Conservation (phyloP, 2,329 filamentous ascomycete species). For the Colletotrichum neosansevieriae region DNA sequence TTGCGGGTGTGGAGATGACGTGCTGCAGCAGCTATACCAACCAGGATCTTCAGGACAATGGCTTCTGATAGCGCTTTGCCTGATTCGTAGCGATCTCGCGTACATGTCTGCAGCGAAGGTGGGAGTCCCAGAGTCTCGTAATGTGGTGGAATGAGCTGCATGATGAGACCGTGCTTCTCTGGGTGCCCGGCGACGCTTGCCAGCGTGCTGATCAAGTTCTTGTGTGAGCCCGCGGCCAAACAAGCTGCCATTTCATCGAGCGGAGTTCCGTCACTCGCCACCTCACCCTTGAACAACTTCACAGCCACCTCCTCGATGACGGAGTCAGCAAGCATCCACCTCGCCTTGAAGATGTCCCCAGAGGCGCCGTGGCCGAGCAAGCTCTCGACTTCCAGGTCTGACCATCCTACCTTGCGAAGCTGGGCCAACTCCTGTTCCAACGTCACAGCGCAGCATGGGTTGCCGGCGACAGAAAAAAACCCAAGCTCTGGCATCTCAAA, state of each 20-base stretch:
- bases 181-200: conserved; percentile 58
- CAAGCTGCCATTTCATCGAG: conserved; percentile 62
- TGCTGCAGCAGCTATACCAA: conserved; percentile 56
- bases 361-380: conserved; percentile 60
- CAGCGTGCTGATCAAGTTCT: conserved; percentile 59
- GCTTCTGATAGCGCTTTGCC: conserved; percentile 46
- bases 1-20: conserved; percentile 57
- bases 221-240: conserved; percentile 58
- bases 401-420: conserved; percentile 56
- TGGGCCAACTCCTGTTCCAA: conserved; percentile 37
- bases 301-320: conserved; percentile 56
- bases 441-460: conserved; percentile 53
- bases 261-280: conserved; percentile 61
- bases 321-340: conserved; percentile 48
- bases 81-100: conserved; percentile 56
- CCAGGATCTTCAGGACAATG: conserved; percentile 52
- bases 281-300: conserved; percentile 61
- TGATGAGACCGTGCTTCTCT: conserved; percentile 56
- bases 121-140: conserved; percentile 58
- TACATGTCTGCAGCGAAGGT: conserved; percentile 59
- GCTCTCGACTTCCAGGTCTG: conserved; percentile 53
- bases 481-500: conserved; percentile 58
- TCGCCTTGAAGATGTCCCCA: conserved; percentile 58
- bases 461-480: conserved; percentile 61
- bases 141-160: conserved; percentile 58